Evolutionary conservation across 2,329 filamentous ascomycete genomes (phyloP).

Genomic region (Zymoseptoria crescenta): DNA sequence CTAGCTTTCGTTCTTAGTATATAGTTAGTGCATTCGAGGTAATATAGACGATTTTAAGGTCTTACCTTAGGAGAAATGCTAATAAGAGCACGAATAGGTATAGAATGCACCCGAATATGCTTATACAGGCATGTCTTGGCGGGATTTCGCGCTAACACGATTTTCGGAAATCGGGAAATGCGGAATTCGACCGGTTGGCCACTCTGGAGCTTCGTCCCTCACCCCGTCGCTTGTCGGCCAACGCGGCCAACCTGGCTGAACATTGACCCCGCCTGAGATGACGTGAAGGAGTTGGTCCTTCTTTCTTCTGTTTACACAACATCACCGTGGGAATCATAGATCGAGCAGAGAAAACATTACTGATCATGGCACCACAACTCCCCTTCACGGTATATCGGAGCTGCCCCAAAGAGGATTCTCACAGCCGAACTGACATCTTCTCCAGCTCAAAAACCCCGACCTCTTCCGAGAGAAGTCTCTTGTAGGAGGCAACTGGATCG

Average conservation of each 20-base stretch:
- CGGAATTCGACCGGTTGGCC: too few relatives aligned
- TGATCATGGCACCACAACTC: slow-evolving; percentile 29
- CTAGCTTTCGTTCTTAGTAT: too few relatives aligned
- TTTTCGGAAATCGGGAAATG: too few relatives aligned
- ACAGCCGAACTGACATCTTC: slow-evolving; percentile 1
- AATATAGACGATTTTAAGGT: too few relatives aligned
- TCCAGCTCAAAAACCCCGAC: slow-evolving; percentile 45
- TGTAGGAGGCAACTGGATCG: slow-evolving; percentile 49
- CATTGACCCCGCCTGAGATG: neutral
- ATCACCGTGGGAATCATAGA: neutral
- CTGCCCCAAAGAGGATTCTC: neutral
- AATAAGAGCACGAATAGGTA: too few relatives aligned
- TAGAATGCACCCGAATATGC: too few relatives aligned
- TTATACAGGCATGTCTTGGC: too few relatives aligned
- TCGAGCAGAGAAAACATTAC: slow-evolving; percentile 1
- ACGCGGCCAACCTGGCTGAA: neutral
- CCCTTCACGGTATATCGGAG: slow-evolving; percentile 37
- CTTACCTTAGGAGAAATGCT: too few relatives aligned
- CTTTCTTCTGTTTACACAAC: slow-evolving; percentile 1
- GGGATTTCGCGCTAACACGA: too few relatives aligned
- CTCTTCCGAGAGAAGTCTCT: slow-evolving; percentile 49
- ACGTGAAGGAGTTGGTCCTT: neutral
- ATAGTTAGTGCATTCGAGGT: too few relatives aligned
- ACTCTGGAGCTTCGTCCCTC: too few relatives aligned
- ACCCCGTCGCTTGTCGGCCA: neutral